phyloP scores from a whole-genome alignment of 495 filamentous ascomycete genomes.

The Trichoderma erinaceum region DNA sequence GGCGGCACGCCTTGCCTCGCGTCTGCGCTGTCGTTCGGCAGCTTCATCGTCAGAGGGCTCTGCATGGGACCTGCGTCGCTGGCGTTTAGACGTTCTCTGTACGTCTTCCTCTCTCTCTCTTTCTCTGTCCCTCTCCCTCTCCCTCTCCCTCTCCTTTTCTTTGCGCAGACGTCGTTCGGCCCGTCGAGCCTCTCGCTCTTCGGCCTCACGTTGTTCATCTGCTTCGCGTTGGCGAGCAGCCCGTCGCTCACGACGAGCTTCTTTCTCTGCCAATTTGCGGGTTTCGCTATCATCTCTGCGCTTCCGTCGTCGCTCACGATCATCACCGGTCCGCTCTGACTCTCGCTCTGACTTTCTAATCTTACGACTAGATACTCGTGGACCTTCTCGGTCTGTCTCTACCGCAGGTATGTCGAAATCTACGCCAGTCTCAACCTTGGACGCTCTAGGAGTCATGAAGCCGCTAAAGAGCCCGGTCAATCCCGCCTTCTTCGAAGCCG shows the following conservation, averaged over 20 bases:
- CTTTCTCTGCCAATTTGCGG: conserved; percentile 44
- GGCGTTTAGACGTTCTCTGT: conserved; percentile 37
- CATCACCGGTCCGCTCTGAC: conserved; percentile 38
- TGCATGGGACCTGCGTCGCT: conserved; percentile 27
- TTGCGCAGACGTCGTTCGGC: conserved; percentile 38
- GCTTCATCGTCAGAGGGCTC: conserved; percentile 39
- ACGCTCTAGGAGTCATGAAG: conserved; percentile 30
- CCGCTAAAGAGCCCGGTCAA: conserved; percentile 39
- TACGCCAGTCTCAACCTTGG: conserved; percentile 16
- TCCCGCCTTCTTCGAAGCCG: conserved; percentile 34
- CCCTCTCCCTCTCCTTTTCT: conserved; percentile 34
- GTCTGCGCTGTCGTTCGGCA: conserved; percentile 40
- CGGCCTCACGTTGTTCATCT: conserved; percentile 34
- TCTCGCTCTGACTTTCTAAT: conserved; percentile 43
- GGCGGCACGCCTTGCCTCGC: conserved; percentile 41
- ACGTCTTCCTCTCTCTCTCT: conserved; percentile 42
- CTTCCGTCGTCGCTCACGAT: conserved; percentile 37
- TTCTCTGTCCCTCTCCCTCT: conserved; percentile 32
- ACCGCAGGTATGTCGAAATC: conserved; percentile 29
- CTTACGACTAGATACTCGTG: conserved; percentile 43
- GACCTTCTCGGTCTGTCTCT: conserved; percentile 48
- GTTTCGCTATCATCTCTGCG: conserved; percentile 42
- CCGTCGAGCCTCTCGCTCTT: conserved; percentile 38
- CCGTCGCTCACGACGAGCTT: conserved; percentile 46
- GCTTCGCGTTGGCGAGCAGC: conserved; percentile 40